Percentiles rank a stretch among this genome's conserved stretches.
Evolutionary conservation across 177 flowering plant species (phyloP).

Genomic region (Vitis hybrid): DNA sequence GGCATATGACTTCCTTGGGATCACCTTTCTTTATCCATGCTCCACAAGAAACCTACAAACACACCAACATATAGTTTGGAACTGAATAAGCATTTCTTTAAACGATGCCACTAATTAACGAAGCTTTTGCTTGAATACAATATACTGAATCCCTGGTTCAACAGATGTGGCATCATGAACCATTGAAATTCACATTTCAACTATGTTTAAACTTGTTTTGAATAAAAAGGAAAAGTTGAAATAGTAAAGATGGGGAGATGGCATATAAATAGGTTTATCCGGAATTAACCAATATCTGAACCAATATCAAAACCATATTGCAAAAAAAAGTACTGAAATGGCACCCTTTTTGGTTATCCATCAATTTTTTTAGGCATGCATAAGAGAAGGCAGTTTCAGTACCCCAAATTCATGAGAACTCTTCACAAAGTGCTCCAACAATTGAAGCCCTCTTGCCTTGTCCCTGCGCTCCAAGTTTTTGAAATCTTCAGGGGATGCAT

Average conservation of each 20-base stretch:
- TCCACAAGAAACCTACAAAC: constrained; percentile 74
- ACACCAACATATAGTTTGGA: background rate
- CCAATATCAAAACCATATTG: no score
- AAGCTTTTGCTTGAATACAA: background rate
- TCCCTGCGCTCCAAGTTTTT: constrained; percentile 48
- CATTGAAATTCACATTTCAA: no score
- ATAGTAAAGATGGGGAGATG: no score
- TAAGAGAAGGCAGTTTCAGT: constrained; percentile 4
- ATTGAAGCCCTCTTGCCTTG: constrained; percentile 72
- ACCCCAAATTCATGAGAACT: constrained; percentile 86
- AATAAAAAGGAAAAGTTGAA: no score
- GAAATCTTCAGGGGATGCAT: constrained; percentile 90
- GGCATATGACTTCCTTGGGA: constrained; percentile 82
- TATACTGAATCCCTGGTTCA: no score
- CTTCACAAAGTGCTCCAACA: constrained; percentile 77
- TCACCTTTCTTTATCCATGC: constrained; percentile 94
- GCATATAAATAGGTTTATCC: no score
- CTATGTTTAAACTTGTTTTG: no score
- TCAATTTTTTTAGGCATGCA: no score
- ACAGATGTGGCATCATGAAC: no score
- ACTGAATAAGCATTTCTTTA: background rate
- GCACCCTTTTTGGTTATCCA: no score
- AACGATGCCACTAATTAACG: background rate
- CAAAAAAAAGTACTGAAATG: no score
- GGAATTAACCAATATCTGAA: no score